A percentile compares a stretch with the other conserved stretches of the same genome.
Evolutionary conservation across 164 flowering plant genomes (phyloP).

Genomic region (Tetracentron sinense): DNA sequence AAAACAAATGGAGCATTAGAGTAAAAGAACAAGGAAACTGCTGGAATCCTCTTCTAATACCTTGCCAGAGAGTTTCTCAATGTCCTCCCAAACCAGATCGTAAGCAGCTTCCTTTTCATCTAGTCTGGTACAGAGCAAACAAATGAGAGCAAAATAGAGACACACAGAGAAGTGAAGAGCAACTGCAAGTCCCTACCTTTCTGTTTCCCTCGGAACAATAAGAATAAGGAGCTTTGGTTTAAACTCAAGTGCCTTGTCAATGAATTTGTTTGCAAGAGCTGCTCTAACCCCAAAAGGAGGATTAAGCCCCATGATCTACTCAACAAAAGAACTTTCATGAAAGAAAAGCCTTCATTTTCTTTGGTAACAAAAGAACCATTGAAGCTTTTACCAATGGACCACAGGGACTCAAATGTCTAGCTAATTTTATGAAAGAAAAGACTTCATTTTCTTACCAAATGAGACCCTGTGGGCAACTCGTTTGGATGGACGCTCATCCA

Average conservation of each 20-base stretch:
- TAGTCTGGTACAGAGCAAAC: conserved; percentile 38
- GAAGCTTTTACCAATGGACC: not conserved
- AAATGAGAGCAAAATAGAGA: not conserved
- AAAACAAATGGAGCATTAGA: too few species aligned
- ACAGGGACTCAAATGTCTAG: not conserved
- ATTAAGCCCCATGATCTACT: conserved; percentile 85
- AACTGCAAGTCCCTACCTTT: conserved; percentile 36
- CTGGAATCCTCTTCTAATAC: conserved; percentile 22
- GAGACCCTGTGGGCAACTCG: conserved; percentile 67
- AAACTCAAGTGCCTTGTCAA: conserved; percentile 81
- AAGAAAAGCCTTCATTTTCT: not conserved
- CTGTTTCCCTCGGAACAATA: conserved; percentile 77
- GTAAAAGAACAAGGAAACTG: not conserved
- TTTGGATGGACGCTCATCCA: conserved; percentile 59
- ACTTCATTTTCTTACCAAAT: conserved; percentile 46
- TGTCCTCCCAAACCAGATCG: conserved; percentile 71
- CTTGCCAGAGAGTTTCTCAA: conserved; percentile 54
- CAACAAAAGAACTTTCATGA: not conserved
- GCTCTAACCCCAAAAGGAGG: conserved; percentile 88
- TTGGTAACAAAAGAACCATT: too few species aligned
- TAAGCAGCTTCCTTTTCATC: conserved; percentile 50
- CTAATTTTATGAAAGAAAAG: not conserved
- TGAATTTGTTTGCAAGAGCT: conserved; percentile 66
- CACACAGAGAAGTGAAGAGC: conserved; percentile 11
- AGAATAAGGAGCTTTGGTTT: conserved; percentile 83